Conservation (phyloP, 306 rosid genomes). For the Cicer yamashitae region DNA sequence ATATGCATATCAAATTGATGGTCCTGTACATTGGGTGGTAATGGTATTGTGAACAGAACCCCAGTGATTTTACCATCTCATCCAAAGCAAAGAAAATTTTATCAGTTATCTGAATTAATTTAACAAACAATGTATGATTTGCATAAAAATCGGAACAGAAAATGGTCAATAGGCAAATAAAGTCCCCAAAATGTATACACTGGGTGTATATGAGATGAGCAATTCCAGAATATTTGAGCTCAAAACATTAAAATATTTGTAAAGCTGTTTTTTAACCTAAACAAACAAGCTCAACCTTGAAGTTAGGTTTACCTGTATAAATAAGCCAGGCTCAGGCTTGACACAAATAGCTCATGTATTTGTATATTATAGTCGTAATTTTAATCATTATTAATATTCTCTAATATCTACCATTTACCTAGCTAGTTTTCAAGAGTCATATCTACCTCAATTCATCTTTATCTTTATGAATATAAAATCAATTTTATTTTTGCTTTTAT, state of each 20-base stretch:
- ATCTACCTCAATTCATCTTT: no score
- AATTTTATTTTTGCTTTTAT: no score
- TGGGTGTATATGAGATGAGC: background rate
- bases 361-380: background rate
- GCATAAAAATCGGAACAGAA: constrained; percentile 4
- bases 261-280: background rate
- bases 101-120: background rate
- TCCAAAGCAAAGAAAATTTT: constrained; percentile 3
- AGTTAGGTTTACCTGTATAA: background rate
- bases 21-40: background rate
- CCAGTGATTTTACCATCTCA: constrained; percentile 8
- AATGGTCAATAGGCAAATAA: background rate
- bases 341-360: background rate
- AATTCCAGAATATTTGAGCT: background rate
- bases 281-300: background rate
- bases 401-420: background rate
- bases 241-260: background rate
- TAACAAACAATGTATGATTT: constrained; percentile 15
- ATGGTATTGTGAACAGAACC: background rate
- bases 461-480: no score
- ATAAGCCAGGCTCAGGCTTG: background rate
- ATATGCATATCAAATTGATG: background rate
- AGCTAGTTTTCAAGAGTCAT: background rate
- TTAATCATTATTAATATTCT: background rate
- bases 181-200: background rate